phyloP scores from a whole-genome alignment of 306 rosid genomes.

The Castanospermum australe region DNA sequence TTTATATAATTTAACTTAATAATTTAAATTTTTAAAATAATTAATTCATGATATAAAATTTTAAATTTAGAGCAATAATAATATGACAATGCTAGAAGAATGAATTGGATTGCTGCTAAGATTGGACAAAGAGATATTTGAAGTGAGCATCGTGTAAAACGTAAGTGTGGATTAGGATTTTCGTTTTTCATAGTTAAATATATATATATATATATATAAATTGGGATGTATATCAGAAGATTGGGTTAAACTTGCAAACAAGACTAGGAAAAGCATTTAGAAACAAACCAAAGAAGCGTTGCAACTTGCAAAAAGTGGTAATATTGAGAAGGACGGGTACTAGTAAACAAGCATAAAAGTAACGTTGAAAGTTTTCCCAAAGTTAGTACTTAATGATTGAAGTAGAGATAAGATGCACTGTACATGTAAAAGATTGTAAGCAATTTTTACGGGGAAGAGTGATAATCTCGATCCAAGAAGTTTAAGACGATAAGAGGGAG shows the following conservation, averaged over 20 bases:
- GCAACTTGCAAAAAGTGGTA: neutral
- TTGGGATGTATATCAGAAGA: neutral
- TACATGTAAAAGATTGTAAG: neutral
- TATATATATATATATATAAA: too few relatives aligned
- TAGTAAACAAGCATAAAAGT: constrained; percentile 15
- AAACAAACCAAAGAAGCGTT: constrained; percentile 7
- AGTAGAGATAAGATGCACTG: neutral
- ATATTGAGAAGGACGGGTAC: constrained; percentile 30
- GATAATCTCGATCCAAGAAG: too few relatives aligned
- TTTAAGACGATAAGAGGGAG: too few relatives aligned
- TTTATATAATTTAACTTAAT: too few relatives aligned
- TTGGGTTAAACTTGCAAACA: constrained; percentile 22
- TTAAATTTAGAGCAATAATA: constrained; percentile 9
- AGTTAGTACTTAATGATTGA: constrained; percentile 25
- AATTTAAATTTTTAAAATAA: too few relatives aligned
- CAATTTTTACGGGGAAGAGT: too few relatives aligned
- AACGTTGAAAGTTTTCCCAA: neutral
- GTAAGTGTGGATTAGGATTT: constrained; percentile 24
- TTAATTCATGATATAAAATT: too few relatives aligned
- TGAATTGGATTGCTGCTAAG: neutral
- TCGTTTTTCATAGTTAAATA: constrained; percentile 1
- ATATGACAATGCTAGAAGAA: constrained; percentile 5
- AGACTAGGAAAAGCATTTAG: constrained; percentile 22
- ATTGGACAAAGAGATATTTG: constrained; percentile 6
- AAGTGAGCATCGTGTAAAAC: constrained; percentile 26